Evolutionary conservation across 257 asterid genomes (phyloP).

Genomic region (Solanum lignicaule): DNA sequence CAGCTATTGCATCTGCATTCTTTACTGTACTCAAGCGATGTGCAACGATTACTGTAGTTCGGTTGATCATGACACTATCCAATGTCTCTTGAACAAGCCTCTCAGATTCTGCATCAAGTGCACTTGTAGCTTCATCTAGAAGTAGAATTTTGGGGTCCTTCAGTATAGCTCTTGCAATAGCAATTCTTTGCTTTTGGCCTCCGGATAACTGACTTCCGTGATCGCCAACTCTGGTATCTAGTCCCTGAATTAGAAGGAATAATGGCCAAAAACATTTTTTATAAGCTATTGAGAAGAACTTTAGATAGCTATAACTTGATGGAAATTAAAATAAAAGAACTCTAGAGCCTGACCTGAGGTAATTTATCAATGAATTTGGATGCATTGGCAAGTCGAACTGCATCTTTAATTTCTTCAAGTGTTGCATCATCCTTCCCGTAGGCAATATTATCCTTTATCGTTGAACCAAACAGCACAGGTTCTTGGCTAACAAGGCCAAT

Average conservation of each 20-base stretch:
- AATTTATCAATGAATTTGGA: slow-evolving; percentile 63
- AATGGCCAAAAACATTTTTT: slow-evolving; percentile 26
- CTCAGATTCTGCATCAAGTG: slow-evolving; percentile 51
- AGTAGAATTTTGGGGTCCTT: slow-evolving; percentile 41
- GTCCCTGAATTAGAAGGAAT: slow-evolving; percentile 31
- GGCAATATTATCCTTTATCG: slow-evolving; percentile 53
- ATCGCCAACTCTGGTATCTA: slow-evolving; percentile 51
- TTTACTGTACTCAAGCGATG: slow-evolving; percentile 44
- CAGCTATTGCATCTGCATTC: slow-evolving; percentile 43
- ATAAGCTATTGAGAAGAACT: background rate
- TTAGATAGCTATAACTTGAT: background rate
- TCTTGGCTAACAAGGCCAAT: slow-evolving; percentile 54
- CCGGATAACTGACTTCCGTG: slow-evolving; percentile 49
- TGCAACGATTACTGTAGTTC: slow-evolving; percentile 45
- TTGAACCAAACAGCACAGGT: slow-evolving; percentile 22
- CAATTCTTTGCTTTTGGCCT: slow-evolving; percentile 54
- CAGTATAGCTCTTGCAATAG: slow-evolving; percentile 45
- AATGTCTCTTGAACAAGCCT: slow-evolving; percentile 39
- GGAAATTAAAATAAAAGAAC: background rate
- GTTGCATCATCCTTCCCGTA: slow-evolving; percentile 73
- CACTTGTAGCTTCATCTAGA: slow-evolving; percentile 54
- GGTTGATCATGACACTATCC: slow-evolving; percentile 28
- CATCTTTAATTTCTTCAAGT: slow-evolving; percentile 46
- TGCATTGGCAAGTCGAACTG: slow-evolving; percentile 65
- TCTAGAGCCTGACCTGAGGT: slow-evolving; percentile 40